Base-by-base conservation (phyloP, 176 grass and related monocot species). In the Cymbopogon citratus region DNA sequence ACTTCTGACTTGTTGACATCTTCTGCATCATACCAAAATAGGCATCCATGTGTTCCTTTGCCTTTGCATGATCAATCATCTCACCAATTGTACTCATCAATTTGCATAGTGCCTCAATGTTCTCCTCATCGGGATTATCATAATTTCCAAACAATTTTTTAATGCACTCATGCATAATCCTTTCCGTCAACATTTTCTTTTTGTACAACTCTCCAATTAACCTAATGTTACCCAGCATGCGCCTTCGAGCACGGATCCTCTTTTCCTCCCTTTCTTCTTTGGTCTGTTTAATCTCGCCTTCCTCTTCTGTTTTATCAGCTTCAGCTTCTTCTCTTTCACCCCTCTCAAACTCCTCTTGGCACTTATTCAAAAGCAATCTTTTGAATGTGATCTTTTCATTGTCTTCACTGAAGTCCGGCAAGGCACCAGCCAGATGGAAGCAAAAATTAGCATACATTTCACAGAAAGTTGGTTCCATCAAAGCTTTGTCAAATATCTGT, bases 401-500 rank as follows among this genome's bases (percentile, higher is more conserved):
- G 84, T 92, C 87, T 46, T 89, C 88, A 36, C 66, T 86, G 56
- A 97, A 92, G 46, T 92, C 90, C 62, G 95, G 95, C 77, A 97
- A 80, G 61, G 73, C 90, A 66, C 43, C 34, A 27, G 92, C 90
- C 78, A 97, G 81, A 85, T 81, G 81, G 14, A 13, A 86, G 77
- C 95, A 97, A 60, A 97, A 97, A 85, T 91, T 81, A 62, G 95
- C 92, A 83, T 97, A 97, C 95, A 97, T 97, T 84, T 97, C 95
- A 89, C 95, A 97, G 77, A 94, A 97, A 48, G 95, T 97, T 41
- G 95, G 95, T 63, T 97, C 95, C 90, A 72, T 97, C 74, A 97
- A 87, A 71, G 95, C 95, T 85, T 97, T 97, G 81, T 97, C 95
- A 91, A 97, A 97, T 83, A 97, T 94, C 77, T 97, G 95, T 5